These are phyloP conservation scores for Metarhizium robertsii DNA, from an alignment of 2,329 filamentous ascomycete genomes.

Conservation along the genomic window DNA sequence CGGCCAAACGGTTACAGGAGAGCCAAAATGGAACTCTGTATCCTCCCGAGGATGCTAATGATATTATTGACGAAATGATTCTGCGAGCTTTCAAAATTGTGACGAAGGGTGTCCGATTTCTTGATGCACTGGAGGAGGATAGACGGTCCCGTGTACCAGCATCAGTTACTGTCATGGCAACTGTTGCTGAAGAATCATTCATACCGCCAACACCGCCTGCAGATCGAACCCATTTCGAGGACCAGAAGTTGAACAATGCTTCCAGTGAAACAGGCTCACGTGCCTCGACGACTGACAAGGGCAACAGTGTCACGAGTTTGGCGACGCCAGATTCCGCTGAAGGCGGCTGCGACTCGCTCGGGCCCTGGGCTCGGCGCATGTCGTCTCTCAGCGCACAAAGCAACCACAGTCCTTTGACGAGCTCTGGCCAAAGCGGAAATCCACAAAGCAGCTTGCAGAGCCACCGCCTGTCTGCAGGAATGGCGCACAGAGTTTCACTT, in stretches of 20 bases:
- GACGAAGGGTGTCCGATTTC: conserved; percentile 80
- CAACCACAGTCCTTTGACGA: conserved; percentile 16
- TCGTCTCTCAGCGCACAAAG: conserved; percentile 33
- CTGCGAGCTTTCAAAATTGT: conserved; percentile 90
- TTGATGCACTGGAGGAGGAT: conserved; percentile 73
- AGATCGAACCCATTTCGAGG: conserved; percentile 43
- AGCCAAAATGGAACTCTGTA: conserved; percentile 43
- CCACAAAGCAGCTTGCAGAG: conserved; percentile 28
- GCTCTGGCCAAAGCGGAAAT: conserved; percentile 21
- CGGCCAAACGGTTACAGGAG: conserved; percentile 76
- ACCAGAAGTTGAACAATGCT: conserved; percentile 19
- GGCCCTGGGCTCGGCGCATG: conserved; percentile 34
- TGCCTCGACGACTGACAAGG: conserved; percentile 19
- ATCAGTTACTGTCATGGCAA: conserved; percentile 51
- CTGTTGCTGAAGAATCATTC: conserved; percentile 47
- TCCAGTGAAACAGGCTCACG: conserved; percentile 31
- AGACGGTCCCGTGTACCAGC: conserved; percentile 38
- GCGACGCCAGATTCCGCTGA: conserved; percentile 27
- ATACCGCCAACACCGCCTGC: conserved; percentile 56
- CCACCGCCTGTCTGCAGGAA: conserved; percentile 42
- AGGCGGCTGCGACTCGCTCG: conserved; percentile 22
- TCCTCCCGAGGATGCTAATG: conserved; percentile 52
- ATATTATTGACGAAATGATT: conserved; percentile 85
- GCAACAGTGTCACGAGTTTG: conserved; percentile 16
- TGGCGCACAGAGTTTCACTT: conserved; percentile 69